Conservation (phyloP, 495 filamentous ascomycete genomes). For the Eremomyces bilateralis region DNA sequence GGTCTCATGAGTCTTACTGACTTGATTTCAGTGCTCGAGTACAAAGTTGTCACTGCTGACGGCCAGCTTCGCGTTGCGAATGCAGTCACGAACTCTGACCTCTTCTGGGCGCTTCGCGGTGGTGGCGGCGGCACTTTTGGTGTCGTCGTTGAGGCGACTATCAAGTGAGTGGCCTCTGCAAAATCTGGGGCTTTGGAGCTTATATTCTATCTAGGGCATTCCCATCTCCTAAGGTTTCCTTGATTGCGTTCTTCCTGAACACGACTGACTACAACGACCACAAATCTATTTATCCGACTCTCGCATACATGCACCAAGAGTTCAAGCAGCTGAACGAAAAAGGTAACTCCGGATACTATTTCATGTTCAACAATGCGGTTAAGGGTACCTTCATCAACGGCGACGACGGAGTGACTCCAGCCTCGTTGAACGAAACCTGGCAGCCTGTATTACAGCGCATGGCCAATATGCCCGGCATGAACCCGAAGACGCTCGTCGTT, state of each 20-base stretch:
- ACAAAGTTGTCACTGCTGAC: neutral
- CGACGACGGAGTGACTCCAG: neutral
- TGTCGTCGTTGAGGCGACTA: slow-evolving; percentile 1
- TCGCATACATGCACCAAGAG: neutral
- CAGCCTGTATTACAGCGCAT: neutral
- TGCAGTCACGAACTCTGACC: slow-evolving; percentile 1
- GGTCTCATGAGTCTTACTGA: too few species aligned
- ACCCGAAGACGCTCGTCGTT: too few species aligned
- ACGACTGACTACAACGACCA: neutral
- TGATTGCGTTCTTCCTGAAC: neutral
- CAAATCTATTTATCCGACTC: neutral
- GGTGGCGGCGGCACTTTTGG: slow-evolving; percentile 1
- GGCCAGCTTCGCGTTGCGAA: neutral
- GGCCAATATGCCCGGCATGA: neutral
- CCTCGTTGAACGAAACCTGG: neutral
- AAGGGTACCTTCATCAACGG: neutral
- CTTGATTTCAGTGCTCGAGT: slow-evolving; percentile 1
- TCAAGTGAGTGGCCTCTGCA: too few species aligned
- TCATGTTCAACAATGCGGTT: neutral
- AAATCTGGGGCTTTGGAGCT: too few species aligned
- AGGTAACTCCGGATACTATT: neutral
- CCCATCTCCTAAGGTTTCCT: neutral
- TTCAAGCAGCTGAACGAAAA: neutral
- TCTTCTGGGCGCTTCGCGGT: slow-evolving; percentile 3
- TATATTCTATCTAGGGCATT: too few species aligned